Evolutionary conservation across 2,329 filamentous ascomycete species (phyloP).

Genomic region (Ophiostoma triangulosporum): DNA sequence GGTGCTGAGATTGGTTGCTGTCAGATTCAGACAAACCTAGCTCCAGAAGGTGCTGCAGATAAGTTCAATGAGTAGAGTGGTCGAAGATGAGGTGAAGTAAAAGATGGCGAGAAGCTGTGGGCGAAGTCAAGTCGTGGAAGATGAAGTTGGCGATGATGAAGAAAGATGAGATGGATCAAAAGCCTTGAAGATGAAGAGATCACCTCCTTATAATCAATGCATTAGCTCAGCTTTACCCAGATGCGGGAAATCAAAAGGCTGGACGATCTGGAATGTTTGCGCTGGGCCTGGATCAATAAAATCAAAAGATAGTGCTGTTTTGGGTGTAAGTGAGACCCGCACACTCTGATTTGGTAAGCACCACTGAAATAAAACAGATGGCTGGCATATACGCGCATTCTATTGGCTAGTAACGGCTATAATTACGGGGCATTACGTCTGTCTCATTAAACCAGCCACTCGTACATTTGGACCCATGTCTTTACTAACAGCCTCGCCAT

Average conservation of each 20-base stretch:
- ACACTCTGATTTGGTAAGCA: background rate
- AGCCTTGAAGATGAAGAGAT: background rate
- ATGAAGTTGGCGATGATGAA: background rate
- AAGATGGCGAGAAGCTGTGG: background rate
- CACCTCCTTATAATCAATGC: background rate
- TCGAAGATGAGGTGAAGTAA: background rate
- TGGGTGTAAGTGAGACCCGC: background rate
- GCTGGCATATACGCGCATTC: background rate
- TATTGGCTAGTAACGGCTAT: background rate
- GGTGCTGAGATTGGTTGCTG: background rate
- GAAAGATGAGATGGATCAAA: background rate
- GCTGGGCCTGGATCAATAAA: background rate
- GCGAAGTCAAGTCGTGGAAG: background rate
- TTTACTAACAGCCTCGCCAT: constrained; percentile 1
- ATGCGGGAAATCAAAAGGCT: background rate
- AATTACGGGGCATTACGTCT: background rate
- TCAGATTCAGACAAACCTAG: background rate
- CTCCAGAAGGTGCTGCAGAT: too few species aligned
- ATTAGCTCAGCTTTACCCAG: background rate
- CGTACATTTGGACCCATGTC: too few species aligned
- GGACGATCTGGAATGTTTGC: background rate
- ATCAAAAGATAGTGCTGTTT: constrained; percentile 1
- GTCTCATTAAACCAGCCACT: constrained; percentile 5
- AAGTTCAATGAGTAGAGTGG: too few species aligned
- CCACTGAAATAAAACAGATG: background rate